Evolutionary conservation across 2,329 filamentous ascomycete species (phyloP).

Genomic region (Beauveria varroae): DNA sequence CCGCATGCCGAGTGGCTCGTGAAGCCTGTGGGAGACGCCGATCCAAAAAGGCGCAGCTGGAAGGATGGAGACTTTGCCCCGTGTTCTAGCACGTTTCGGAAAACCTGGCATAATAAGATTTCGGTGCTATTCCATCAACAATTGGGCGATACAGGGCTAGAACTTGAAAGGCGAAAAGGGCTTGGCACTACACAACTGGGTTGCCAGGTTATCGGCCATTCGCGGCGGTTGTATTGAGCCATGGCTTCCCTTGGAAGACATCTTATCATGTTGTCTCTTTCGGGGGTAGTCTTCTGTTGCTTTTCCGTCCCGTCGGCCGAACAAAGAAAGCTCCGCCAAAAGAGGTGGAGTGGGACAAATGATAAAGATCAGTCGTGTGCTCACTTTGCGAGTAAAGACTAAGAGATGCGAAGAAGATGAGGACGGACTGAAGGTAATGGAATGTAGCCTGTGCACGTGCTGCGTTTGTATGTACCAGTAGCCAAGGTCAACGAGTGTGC

Average conservation of each 20-base stretch:
- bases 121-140: not conserved
- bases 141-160: not conserved
- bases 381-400: too few relatives aligned
- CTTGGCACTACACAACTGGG: not conserved
- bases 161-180: not conserved
- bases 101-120: constrained; percentile 2
- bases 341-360: not conserved
- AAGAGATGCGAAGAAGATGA: too few relatives aligned
- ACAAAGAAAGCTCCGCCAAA: not conserved
- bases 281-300: not conserved
- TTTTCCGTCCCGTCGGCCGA: not conserved
- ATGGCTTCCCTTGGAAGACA: not conserved
- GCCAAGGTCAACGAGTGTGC: not conserved
- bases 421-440: too few relatives aligned
- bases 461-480: too few relatives aligned
- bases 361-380: not conserved
- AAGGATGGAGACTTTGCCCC: not conserved
- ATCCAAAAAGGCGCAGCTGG: not conserved
- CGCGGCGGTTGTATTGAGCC: not conserved
- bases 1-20: not conserved
- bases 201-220: not conserved
- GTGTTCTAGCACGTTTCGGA: constrained; percentile 5
- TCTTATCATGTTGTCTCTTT: not conserved
- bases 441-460: too few relatives aligned
- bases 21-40: not conserved